phyloP scores from a whole-genome alignment of 2,329 filamentous ascomycete genomes.

The Neopestalotiopsis sp. region DNA sequence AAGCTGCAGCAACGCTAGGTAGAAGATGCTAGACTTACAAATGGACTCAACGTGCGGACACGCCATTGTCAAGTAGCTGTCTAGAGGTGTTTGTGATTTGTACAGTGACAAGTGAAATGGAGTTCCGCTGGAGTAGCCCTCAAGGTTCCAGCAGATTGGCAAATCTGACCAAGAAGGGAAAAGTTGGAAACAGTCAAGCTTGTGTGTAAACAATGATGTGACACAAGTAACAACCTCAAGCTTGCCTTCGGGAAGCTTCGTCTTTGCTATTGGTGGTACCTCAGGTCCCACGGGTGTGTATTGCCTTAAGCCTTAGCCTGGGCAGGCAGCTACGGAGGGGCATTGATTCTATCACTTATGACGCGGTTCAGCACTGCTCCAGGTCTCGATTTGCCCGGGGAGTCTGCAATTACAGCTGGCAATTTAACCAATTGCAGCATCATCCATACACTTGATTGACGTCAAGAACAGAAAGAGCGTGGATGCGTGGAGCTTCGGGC shows the following conservation, averaged over 20 bases:
- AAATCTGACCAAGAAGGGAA: background rate
- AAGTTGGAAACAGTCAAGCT: background rate
- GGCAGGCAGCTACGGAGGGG: background rate
- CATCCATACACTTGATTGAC: background rate
- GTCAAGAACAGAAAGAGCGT: background rate
- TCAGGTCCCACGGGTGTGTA: background rate
- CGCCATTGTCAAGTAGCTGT: conserved; percentile 40
- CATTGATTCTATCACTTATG: background rate
- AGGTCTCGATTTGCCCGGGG: background rate
- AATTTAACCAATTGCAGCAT: background rate
- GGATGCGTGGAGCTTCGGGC: background rate
- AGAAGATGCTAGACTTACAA: conserved; percentile 33
- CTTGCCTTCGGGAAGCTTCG: no score
- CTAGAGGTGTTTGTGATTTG: background rate
- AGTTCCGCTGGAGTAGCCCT: background rate
- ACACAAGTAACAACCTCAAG: background rate
- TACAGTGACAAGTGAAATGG: background rate
- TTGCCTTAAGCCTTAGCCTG: background rate
- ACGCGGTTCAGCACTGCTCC: background rate
- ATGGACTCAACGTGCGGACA: conserved; percentile 52
- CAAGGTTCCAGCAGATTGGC: conserved; percentile 10
- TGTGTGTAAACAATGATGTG: background rate
- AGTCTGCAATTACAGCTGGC: no score
- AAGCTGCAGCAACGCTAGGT: background rate
- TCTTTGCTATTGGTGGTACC: no score